These are phyloP conservation scores for Moringa oleifera DNA, from an alignment of 345 rosid genomes.

Conservation along the genomic window DNA sequence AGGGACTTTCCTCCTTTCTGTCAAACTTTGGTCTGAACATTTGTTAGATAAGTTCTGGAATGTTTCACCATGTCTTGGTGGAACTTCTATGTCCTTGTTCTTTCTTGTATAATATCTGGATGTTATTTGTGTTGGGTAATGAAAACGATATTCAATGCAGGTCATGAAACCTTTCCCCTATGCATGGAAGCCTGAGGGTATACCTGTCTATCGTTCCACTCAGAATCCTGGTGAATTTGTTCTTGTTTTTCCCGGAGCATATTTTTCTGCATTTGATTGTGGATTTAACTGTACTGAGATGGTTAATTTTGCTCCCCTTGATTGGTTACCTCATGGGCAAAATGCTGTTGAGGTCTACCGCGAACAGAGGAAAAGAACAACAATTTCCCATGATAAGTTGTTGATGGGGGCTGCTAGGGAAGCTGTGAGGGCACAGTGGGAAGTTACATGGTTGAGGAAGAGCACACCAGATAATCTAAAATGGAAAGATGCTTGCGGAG, in stretches of 20 bases:
- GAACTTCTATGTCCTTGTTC: not conserved
- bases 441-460: conserved; percentile 33
- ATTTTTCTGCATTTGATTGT: conserved; percentile 51
- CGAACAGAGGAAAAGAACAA: conserved; percentile 39
- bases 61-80: not conserved
- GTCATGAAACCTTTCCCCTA: conserved; percentile 31
- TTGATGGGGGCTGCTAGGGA: conserved; percentile 54
- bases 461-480: conserved; percentile 26
- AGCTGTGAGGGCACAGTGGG: conserved; percentile 59
- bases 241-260: conserved; percentile 58
- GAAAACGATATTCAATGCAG: conserved; percentile 32
- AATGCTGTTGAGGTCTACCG: conserved; percentile 42
- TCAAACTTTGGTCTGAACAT: too few species aligned
- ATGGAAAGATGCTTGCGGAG: conserved; percentile 51
- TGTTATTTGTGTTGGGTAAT: not conserved
- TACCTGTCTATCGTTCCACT: conserved; percentile 56
- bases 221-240: conserved; percentile 74
- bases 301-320: conserved; percentile 59
- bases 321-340: conserved; percentile 73
- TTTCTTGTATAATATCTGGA: not conserved
- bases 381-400: conserved; percentile 59
- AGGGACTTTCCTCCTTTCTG: not conserved
- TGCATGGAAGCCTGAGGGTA: conserved; percentile 39
- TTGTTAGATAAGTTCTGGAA: not conserved
- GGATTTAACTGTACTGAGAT: conserved; percentile 72